These are phyloP conservation scores for Xylaria sp. DNA, from an alignment of 2,329 filamentous ascomycete species.

Conservation along the genomic window DNA sequence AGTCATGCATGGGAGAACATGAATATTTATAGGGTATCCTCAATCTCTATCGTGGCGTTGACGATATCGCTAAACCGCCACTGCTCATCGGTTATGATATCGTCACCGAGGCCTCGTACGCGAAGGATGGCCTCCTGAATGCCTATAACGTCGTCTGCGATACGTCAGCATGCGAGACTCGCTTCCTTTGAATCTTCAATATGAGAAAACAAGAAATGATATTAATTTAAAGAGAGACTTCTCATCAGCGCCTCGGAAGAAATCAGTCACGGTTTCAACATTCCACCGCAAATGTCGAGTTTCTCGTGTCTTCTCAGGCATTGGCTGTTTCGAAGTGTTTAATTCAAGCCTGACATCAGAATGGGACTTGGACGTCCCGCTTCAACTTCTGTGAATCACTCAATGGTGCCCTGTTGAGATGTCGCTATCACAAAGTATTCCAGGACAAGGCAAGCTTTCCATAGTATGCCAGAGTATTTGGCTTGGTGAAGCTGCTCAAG, in stretches of 20 bases:
- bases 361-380: constrained; percentile 55
- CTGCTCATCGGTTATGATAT: constrained; percentile 18
- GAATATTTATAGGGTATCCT: constrained; percentile 15
- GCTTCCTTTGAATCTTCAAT: background rate
- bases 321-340: background rate
- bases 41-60: background rate
- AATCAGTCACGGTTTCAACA: background rate
- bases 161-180: constrained; percentile 6
- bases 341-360: constrained; percentile 44
- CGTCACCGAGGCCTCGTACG: constrained; percentile 18
- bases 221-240: background rate
- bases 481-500: constrained; percentile 42
- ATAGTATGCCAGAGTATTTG: constrained; percentile 48
- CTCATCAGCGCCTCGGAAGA: background rate
- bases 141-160: constrained; percentile 16
- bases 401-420: constrained; percentile 52
- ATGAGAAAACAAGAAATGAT: background rate
- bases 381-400: constrained; percentile 58
- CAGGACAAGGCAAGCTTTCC: constrained; percentile 56
- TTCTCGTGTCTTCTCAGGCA: background rate
- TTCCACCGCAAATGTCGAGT: background rate
- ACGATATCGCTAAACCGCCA: constrained; percentile 17
- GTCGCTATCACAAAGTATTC: constrained; percentile 55
- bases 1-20: background rate
- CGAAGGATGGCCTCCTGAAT: constrained; percentile 19